A percentile compares a stretch with the other conserved stretches of the same genome.
Evolutionary conservation across 1,284 basidiomycete species (phyloP).

Genomic region (Coriolopsis trogii): DNA sequence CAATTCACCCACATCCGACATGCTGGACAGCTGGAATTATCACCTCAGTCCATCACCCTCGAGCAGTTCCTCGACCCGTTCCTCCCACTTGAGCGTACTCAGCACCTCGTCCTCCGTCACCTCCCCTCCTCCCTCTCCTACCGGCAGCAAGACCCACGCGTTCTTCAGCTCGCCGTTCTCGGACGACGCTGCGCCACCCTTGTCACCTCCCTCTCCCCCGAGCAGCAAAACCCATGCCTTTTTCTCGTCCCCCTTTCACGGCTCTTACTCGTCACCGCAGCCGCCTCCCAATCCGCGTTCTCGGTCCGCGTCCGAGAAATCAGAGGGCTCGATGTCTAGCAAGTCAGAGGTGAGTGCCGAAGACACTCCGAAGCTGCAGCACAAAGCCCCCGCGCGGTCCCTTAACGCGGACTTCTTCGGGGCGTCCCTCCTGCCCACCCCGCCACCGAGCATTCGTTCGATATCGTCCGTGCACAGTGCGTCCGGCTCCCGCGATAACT

Average conservation of each 20-base stretch:
- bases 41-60: constrained; percentile 31
- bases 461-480: constrained; percentile 24
- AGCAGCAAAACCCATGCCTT: constrained; percentile 37
- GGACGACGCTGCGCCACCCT: constrained; percentile 21
- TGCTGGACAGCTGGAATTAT: constrained; percentile 33
- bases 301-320: constrained; percentile 20
- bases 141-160: constrained; percentile 35
- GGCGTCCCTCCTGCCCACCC: constrained; percentile 31
- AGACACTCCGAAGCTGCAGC: constrained; percentile 25
- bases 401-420: constrained; percentile 38
- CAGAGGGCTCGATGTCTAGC: constrained; percentile 12
- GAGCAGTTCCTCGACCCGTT: constrained; percentile 29
- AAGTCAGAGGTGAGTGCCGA: constrained; percentile 24
- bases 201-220: constrained; percentile 28
- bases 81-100: constrained; percentile 33
- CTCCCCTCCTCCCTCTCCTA: constrained; percentile 29
- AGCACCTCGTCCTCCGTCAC: constrained; percentile 31
- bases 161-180: constrained; percentile 37
- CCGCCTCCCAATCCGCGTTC: constrained; percentile 32
- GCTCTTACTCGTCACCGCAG: constrained; percentile 23
- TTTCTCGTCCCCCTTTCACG: constrained; percentile 34
- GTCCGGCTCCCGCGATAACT: constrained; percentile 28
- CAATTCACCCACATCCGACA: constrained; percentile 6
- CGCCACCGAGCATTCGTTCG: constrained; percentile 32
- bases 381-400: constrained; percentile 30